Conservation (phyloP, 2,329 filamentous ascomycete species). For the Alternaria rosae region DNA sequence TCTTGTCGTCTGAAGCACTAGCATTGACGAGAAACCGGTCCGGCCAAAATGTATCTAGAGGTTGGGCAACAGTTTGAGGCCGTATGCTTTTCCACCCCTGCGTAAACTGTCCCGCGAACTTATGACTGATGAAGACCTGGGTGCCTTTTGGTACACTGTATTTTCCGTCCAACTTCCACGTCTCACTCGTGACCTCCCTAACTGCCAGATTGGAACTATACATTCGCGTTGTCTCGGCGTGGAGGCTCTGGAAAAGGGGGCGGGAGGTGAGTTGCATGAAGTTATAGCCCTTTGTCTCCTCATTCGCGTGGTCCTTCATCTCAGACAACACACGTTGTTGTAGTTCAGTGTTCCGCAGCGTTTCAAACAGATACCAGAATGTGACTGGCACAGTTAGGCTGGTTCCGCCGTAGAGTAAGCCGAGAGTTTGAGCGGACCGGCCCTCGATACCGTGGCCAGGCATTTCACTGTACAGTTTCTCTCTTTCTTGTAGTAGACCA, state of each 20-base stretch:
- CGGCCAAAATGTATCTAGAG: slow-evolving; percentile 21
- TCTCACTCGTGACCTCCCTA: slow-evolving; percentile 8
- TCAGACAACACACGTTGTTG: background rate
- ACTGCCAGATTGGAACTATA: slow-evolving; percentile 16
- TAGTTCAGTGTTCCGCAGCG: slow-evolving; percentile 4
- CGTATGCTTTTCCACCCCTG: slow-evolving; percentile 6
- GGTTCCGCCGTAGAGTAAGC: slow-evolving; percentile 23
- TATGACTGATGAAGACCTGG: slow-evolving; percentile 16
- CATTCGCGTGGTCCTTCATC: background rate
- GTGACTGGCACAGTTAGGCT: slow-evolving; percentile 20
- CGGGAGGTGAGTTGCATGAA: slow-evolving; percentile 18
- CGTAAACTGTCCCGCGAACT: slow-evolving; percentile 13
- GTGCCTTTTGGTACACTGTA: slow-evolving; percentile 21
- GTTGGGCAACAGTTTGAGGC: background rate
- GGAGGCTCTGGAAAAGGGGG: slow-evolving; percentile 24
- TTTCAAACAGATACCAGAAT: slow-evolving; percentile 29
- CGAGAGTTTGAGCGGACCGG: slow-evolving; percentile 23
- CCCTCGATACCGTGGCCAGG: slow-evolving; percentile 19
- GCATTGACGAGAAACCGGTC: slow-evolving; percentile 17
- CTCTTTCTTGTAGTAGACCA: slow-evolving; percentile 21
- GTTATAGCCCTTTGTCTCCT: slow-evolving; percentile 1
- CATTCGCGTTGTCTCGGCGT: slow-evolving; percentile 21
- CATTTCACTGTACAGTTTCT: slow-evolving; percentile 19
- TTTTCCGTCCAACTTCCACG: slow-evolving; percentile 18
- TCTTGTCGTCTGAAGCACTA: background rate